Base-by-base conservation (phyloP, 306 rosid species). In the Erythrophleum fordii region DNA sequence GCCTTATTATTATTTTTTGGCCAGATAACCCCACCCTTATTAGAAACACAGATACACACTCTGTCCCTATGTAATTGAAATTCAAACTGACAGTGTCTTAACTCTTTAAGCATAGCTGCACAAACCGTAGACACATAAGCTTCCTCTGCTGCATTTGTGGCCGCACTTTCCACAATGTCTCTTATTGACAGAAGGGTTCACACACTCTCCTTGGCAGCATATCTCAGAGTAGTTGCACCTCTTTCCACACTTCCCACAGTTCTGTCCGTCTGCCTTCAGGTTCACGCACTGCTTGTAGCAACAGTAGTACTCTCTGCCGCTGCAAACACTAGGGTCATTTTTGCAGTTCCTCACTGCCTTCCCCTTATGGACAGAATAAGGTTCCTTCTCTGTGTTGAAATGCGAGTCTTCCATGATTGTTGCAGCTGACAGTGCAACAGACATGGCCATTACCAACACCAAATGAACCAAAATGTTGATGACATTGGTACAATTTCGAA, bases 211-310 rank as follows among this genome's bases (percentile, higher is more conserved):
- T 11, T 41, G 42, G 61, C 89, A 85, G 58, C 91, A 88, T 56
- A 80, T 59, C 86, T 88, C 76, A 8, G 66, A 55, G 73, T 67
- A 85, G 34, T 31, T 81, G 39, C 91, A 88, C 37, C 77, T 88
- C 72, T 77, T 83, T 73, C 87, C 89, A 26, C 91, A 88, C 62
- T 3, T 75, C 3, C 89, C 89, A 31, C 91, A 88, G 77, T 88
- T 88, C 52, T 73, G 6, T 17, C 60, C 23, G 29, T 88, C 84
- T 0, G n/a, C 42, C 41, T 11, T 26, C 49, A 80, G n/a, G 25
- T 82, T 53, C 18, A 87, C 90, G n/a, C 90, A 87, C 46, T 62
- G 81, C 78, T 82, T 84, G 42, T 61, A 26, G 86, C 90, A 87
- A 71, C 90, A 87, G 56, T 58, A 31, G 34, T 31, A 4, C 34